phyloP scores from a whole-genome alignment of 345 rosid genomes.

The Eucalyptus melliodora region DNA sequence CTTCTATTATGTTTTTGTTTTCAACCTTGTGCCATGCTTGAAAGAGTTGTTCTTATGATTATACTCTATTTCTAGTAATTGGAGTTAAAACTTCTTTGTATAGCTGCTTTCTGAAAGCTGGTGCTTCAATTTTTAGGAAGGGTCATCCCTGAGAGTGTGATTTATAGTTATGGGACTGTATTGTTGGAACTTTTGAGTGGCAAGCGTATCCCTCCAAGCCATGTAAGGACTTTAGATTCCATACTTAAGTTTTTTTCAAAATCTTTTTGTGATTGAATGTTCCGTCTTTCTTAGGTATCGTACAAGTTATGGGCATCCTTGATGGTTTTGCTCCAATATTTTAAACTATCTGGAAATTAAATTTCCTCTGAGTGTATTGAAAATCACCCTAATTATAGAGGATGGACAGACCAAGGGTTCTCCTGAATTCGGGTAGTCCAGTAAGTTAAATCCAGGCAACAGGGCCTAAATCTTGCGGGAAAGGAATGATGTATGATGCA shows the following conservation, averaged over 20 bases:
- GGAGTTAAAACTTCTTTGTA: neutral
- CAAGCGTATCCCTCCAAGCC: constrained; percentile 83
- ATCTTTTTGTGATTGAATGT: neutral
- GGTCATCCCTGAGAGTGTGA: constrained; percentile 64
- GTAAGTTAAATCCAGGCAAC: neutral
- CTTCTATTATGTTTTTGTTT: neutral
- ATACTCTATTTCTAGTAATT: neutral
- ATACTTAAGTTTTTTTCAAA: neutral
- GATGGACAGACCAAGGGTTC: neutral
- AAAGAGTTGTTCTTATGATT: neutral
- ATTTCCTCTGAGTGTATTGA: neutral
- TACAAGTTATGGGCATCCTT: neutral
- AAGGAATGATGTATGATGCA: neutral
- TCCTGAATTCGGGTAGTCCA: neutral
- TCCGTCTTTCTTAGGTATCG: neutral
- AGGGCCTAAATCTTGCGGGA: neutral
- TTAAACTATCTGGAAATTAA: neutral
- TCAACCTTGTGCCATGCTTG: neutral
- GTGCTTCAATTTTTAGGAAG: constrained; percentile 29
- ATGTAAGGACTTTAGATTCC: constrained; percentile 25
- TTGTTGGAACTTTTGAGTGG: constrained; percentile 78
- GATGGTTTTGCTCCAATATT: neutral
- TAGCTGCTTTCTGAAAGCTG: neutral
- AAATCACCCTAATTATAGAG: neutral
- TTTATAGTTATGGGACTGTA: constrained; percentile 69